A percentile compares a stretch with the other conserved stretches of the same genome.
These are phyloP conservation scores for Wickerhamiella australiensis DNA, from an alignment of 805 yeast species.

Conservation along the genomic window DNA sequence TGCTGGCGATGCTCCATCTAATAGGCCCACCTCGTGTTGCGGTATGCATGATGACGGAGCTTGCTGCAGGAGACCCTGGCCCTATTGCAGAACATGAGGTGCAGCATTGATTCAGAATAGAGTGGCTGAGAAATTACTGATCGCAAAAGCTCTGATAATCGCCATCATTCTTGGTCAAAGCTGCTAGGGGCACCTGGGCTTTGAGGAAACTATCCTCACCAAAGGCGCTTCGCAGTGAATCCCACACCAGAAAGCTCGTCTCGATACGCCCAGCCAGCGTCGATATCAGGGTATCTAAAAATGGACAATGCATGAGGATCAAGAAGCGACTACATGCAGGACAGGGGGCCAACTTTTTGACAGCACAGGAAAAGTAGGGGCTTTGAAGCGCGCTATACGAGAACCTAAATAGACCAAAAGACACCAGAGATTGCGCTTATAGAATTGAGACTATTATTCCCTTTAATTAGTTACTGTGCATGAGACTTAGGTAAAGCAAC, in stretches of 20 bases:
- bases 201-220: no score
- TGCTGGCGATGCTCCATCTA: no score
- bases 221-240: no score
- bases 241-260: no score
- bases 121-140: neutral
- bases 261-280: no score
- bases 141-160: neutral
- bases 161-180: no score
- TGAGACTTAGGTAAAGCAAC: constrained; percentile 1
- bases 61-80: neutral
- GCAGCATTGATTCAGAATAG: constrained; percentile 1
- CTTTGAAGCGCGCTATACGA: neutral
- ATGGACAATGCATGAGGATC: constrained; percentile 1
- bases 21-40: neutral
- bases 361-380: neutral
- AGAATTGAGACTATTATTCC: no score
- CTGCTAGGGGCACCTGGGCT: no score
- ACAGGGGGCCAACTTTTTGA: neutral
- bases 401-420: no score
- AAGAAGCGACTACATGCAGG: neutral
- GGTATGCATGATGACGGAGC: neutral
- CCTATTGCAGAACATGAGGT: neutral
- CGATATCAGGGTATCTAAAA: no score
- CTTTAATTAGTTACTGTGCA: neutral
- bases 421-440: no score